Percentiles rank a stretch among this genome's conserved stretches.
phyloP scores from a whole-genome alignment of 2,329 filamentous ascomycete genomes.

The Colletotrichum eremochloae region DNA sequence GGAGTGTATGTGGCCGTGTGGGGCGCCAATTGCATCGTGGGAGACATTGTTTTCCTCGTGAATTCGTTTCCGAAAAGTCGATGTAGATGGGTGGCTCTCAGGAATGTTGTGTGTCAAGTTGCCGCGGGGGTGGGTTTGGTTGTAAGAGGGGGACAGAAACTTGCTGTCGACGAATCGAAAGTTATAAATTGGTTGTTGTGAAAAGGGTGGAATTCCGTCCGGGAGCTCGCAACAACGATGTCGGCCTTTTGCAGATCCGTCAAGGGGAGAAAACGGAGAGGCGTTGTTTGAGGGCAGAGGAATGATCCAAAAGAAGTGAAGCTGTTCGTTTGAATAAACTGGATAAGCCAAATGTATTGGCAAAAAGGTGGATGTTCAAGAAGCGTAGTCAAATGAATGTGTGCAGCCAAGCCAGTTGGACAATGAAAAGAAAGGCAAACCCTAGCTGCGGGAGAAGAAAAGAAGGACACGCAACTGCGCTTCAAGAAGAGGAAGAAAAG shows the following conservation, averaged over 20 bases:
- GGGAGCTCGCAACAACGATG: constrained; percentile 41
- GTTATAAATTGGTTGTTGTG: constrained; percentile 23
- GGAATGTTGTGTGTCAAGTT: constrained; percentile 32
- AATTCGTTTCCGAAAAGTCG: constrained; percentile 48
- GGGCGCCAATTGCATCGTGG: constrained; percentile 61
- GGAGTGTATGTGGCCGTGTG: constrained; percentile 62
- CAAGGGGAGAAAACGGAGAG: constrained; percentile 38
- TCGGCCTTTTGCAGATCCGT: constrained; percentile 40
- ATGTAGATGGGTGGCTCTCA: constrained; percentile 38
- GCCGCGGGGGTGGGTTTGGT: constrained; percentile 37
- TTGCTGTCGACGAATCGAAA: constrained; percentile 40
- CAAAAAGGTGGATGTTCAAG: constrained; percentile 51
- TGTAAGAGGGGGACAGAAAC: constrained; percentile 34
- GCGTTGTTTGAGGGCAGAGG: constrained; percentile 24
- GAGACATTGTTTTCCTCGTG: constrained; percentile 62
- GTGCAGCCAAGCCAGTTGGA: constrained; percentile 71
- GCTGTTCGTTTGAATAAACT: constrained; percentile 43
- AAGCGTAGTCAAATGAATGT: constrained; percentile 66
- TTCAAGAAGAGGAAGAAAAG: constrained; percentile 57
- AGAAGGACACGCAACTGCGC: constrained; percentile 51
- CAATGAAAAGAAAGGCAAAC: constrained; percentile 58
- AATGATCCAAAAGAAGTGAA: constrained; percentile 41
- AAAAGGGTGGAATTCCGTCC: constrained; percentile 35
- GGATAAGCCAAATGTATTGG: constrained; percentile 44
- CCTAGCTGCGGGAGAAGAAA: constrained; percentile 59